phyloP scores from a whole-genome alignment of 495 filamentous ascomycete species.

The Aspergillus ostianus region DNA sequence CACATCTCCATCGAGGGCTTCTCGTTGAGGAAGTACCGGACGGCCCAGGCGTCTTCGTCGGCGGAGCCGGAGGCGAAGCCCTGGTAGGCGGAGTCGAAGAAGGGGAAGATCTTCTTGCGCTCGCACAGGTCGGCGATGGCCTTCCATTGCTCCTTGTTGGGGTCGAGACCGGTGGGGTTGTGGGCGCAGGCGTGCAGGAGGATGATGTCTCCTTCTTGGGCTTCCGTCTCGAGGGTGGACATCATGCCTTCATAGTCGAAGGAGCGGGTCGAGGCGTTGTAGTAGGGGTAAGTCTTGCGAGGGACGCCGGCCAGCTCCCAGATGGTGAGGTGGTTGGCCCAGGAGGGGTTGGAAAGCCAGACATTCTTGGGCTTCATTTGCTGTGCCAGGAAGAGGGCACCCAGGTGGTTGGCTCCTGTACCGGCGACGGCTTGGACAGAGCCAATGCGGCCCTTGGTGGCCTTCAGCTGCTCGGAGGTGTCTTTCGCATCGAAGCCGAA shows the following conservation, averaged over 20 bases:
- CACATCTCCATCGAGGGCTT: conserved; percentile 51
- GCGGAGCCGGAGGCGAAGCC: conserved; percentile 55
- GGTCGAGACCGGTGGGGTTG: conserved; percentile 56
- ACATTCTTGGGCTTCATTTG: conserved; percentile 46
- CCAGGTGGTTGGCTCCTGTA: conserved; percentile 86
- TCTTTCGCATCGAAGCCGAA: conserved; percentile 42
- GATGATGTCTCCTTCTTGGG: conserved; percentile 43
- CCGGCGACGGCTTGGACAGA: conserved; percentile 80
- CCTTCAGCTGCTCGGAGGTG: conserved; percentile 23
- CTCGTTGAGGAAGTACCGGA: conserved; percentile 52
- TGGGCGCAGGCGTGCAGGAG: conserved; percentile 55
- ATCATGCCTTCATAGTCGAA: conserved; percentile 50
- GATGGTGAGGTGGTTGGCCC: conserved; percentile 50
- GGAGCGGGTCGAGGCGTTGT: conserved; percentile 41
- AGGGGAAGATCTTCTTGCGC: conserved; percentile 51
- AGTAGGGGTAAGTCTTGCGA: conserved; percentile 51
- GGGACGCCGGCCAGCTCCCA: conserved; percentile 45
- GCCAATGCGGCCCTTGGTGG: conserved; percentile 38
- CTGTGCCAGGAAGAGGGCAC: conserved; percentile 75
- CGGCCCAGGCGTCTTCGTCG: conserved; percentile 53
- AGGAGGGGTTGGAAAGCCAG: conserved; percentile 50
- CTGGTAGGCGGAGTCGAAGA: conserved; percentile 58
- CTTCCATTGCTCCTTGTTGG: conserved; percentile 52
- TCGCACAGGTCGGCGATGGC: conserved; percentile 50
- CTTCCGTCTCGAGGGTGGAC: conserved; percentile 40